These are phyloP conservation scores for Xylaria sp. DNA, from an alignment of 2,329 filamentous ascomycete species.

Conservation along the genomic window DNA sequence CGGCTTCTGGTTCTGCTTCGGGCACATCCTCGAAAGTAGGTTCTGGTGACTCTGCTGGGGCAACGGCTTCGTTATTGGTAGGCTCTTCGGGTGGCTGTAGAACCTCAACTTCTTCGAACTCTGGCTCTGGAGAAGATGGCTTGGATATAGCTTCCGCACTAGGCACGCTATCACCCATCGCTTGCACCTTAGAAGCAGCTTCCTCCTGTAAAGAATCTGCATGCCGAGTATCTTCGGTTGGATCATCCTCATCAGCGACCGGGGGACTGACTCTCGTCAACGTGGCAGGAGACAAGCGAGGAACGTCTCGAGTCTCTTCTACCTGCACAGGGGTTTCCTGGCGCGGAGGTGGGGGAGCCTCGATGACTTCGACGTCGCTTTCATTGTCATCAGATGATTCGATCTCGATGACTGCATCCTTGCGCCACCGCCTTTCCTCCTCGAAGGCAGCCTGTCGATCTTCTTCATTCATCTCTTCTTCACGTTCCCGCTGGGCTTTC, in stretches of 20 bases:
- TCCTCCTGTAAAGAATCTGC: slow-evolving; percentile 23
- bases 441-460: slow-evolving; percentile 61
- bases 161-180: slow-evolving; percentile 9
- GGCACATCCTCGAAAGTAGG: slow-evolving; percentile 32
- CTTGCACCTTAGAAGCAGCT: slow-evolving; percentile 7
- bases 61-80: slow-evolving; percentile 10
- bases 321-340: slow-evolving; percentile 28
- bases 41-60: slow-evolving; percentile 10
- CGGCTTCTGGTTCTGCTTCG: slow-evolving; percentile 12
- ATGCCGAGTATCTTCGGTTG: slow-evolving; percentile 14
- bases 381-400: slow-evolving; percentile 60
- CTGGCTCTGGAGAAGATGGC: slow-evolving; percentile 33
- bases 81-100: slow-evolving; percentile 30
- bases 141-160: slow-evolving; percentile 12
- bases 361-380: slow-evolving; percentile 61
- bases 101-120: slow-evolving; percentile 38
- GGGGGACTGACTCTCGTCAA: slow-evolving; percentile 27
- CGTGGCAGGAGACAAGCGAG: slow-evolving; percentile 26
- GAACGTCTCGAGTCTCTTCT: slow-evolving; percentile 10
- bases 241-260: slow-evolving; percentile 12
- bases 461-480: slow-evolving; percentile 65
- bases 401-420: slow-evolving; percentile 61
- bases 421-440: slow-evolving; percentile 50
- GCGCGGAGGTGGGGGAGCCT: slow-evolving; percentile 47
- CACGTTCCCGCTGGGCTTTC: slow-evolving; percentile 59